Conservation (phyloP, 1,139 yeast species). For the Kodamaea sp. region DNA sequence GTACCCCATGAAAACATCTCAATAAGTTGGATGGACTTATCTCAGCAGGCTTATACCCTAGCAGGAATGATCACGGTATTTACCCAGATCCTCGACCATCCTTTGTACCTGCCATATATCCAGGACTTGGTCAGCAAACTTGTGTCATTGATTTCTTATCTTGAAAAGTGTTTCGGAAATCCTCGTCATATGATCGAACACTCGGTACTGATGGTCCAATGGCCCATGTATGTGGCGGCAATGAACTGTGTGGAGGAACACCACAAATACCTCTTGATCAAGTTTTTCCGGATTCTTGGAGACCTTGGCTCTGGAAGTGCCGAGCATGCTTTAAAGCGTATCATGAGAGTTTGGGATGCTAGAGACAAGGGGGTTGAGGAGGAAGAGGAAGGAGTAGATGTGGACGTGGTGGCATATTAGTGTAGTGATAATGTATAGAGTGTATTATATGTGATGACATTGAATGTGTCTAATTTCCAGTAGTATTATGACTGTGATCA, state of each 20-base stretch:
- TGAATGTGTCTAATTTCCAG: no score
- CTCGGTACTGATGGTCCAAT: slow-evolving; percentile 53
- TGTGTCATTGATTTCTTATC: slow-evolving; percentile 27
- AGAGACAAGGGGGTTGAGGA: slow-evolving; percentile 18
- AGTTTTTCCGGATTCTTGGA: slow-evolving; percentile 36
- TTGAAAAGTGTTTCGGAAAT: slow-evolving; percentile 24
- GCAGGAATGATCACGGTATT: slow-evolving; percentile 38
- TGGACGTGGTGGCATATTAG: slow-evolving; percentile 18
- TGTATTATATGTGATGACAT: no score
- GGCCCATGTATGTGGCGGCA: slow-evolving; percentile 68
- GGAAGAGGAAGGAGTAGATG: slow-evolving; percentile 14
- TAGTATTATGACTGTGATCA: no score
- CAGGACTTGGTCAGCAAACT: slow-evolving; percentile 31
- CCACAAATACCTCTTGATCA: slow-evolving; percentile 48
- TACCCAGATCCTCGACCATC: slow-evolving; percentile 32
- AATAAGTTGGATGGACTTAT: slow-evolving; percentile 45
- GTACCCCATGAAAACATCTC: slow-evolving; percentile 17
- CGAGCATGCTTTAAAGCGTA: slow-evolving; percentile 18
- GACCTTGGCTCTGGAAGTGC: slow-evolving; percentile 29
- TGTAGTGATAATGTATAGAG: no score
- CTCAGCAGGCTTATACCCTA: slow-evolving; percentile 38
- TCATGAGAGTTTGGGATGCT: slow-evolving; percentile 19
- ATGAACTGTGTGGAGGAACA: slow-evolving; percentile 47
- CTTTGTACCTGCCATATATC: slow-evolving; percentile 38
- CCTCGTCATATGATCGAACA: slow-evolving; percentile 26